Evolutionary conservation across 2,329 filamentous ascomycete species (phyloP).

Genomic region (Metarhizium sp.): DNA sequence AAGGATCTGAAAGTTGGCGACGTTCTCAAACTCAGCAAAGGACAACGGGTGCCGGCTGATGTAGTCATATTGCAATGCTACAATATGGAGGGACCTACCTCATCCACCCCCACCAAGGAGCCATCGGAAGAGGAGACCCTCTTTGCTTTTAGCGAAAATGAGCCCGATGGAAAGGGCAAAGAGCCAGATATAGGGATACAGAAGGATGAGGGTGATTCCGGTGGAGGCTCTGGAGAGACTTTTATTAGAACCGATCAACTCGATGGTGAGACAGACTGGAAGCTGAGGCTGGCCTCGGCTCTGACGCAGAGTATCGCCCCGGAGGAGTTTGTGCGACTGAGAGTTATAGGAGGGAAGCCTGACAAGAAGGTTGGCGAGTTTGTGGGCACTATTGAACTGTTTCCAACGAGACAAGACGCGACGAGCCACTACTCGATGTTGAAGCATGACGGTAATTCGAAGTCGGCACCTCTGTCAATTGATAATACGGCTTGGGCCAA

Average conservation of each 20-base stretch:
- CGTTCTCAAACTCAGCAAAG: slow-evolving; percentile 85
- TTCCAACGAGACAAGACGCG: slow-evolving; percentile 42
- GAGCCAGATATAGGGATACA: slow-evolving; percentile 18
- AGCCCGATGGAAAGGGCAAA: slow-evolving; percentile 24
- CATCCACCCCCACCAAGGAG: slow-evolving; percentile 19
- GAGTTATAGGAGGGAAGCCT: slow-evolving; percentile 77
- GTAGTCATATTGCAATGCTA: slow-evolving; percentile 85
- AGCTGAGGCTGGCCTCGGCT: slow-evolving; percentile 78
- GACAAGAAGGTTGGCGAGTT: slow-evolving; percentile 95
- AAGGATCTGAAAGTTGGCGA: slow-evolving; percentile 89
- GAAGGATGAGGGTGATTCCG: slow-evolving; percentile 21
- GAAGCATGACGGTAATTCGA: slow-evolving; percentile 26
- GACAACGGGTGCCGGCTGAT: slow-evolving; percentile 88
- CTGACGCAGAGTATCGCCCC: slow-evolving; percentile 71
- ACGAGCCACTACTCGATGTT: slow-evolving; percentile 31
- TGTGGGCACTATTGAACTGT: slow-evolving; percentile 73
- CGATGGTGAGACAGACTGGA: slow-evolving; percentile 98
- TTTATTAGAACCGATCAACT: slow-evolving; percentile 97
- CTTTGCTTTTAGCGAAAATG: slow-evolving; percentile 30
- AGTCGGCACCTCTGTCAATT: slow-evolving; percentile 70
- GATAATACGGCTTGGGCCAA: slow-evolving; percentile 99
- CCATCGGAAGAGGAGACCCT: slow-evolving; percentile 29
- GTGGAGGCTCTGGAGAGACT: slow-evolving; percentile 62
- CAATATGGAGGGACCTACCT: slow-evolving; percentile 39
- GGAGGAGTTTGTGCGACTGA: slow-evolving; percentile 59